These are phyloP conservation scores for Peronospora belbahrii DNA, from an alignment of 352 stramenopile species.

Conservation along the genomic window DNA sequence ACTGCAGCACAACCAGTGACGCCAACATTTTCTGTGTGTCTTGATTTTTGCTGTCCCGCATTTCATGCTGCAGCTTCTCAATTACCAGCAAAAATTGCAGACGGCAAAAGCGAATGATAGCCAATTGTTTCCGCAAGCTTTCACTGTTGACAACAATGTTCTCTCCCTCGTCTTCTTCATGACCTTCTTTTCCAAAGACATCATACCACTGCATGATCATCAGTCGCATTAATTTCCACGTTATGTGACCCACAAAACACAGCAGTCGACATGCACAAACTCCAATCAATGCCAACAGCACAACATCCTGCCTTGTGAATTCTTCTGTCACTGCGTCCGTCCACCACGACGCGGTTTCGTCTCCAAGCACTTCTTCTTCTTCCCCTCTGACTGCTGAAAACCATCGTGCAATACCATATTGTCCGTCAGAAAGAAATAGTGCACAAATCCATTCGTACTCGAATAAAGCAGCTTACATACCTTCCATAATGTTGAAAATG, in stretches of 20 bases:
- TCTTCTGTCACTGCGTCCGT: conserved; percentile 27
- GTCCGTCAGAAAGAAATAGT: conserved; percentile 11
- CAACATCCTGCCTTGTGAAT: conserved; percentile 37
- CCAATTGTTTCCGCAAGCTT: conserved; percentile 16
- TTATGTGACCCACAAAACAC: conserved; percentile 17
- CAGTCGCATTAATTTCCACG: conserved; percentile 25
- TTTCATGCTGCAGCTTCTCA: conserved; percentile 42
- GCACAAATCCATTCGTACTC: background rate
- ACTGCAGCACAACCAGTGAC: conserved; percentile 13
- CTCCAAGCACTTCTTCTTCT: background rate
- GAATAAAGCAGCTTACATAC: conserved; percentile 15
- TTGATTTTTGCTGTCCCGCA: conserved; percentile 15
- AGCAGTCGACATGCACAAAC: conserved; percentile 26
- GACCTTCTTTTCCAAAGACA: background rate
- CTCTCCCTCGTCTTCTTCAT: conserved; percentile 1
- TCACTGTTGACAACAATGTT: conserved; percentile 1
- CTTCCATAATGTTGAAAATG: conserved; percentile 42
- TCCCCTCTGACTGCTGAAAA: conserved; percentile 14
- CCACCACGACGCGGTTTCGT: conserved; percentile 28
- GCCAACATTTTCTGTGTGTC: conserved; percentile 33
- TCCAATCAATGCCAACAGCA: conserved; percentile 33
- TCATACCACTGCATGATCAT: conserved; percentile 23
- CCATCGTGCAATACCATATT: conserved; percentile 15
- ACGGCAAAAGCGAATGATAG: conserved; percentile 34
- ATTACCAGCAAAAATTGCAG: conserved; percentile 35